Conservation (phyloP, 495 filamentous ascomycete species). For the Podospora appendiculata region DNA sequence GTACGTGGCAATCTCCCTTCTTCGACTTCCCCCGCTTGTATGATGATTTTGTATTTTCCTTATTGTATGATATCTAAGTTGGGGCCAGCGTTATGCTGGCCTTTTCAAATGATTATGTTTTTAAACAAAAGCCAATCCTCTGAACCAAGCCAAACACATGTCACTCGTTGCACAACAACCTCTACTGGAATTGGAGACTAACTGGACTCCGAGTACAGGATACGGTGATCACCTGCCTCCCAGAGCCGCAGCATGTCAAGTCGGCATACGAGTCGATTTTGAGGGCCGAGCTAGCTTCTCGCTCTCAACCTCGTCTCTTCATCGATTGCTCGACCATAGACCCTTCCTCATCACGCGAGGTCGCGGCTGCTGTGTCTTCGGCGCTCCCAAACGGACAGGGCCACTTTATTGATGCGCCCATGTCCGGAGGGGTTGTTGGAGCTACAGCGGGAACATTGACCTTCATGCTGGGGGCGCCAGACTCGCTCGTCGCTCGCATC, state of each 20-base stretch:
- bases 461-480: conserved; percentile 77
- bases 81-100: conserved; percentile 20
- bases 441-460: conserved; percentile 67
- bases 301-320: conserved; percentile 48
- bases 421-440: conserved; percentile 82
- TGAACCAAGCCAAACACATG: conserved; percentile 1
- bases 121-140: conserved; percentile 31
- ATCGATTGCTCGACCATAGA: conserved; percentile 87
- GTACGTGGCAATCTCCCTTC: conserved; percentile 44
- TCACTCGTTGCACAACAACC: background rate
- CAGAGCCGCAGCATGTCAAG: conserved; percentile 72
- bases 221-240: conserved; percentile 71
- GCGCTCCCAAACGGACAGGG: conserved; percentile 39
- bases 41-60: conserved; percentile 41
- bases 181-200: background rate
- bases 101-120: conserved; percentile 38
- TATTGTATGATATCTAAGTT: conserved; percentile 43
- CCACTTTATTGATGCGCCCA: conserved; percentile 70
- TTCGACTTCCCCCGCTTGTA: conserved; percentile 15
- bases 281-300: conserved; percentile 31
- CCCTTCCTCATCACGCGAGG: conserved; percentile 61
- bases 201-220: conserved; percentile 39
- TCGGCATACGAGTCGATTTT: conserved; percentile 62
- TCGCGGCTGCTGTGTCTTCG: conserved; percentile 53
- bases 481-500: conserved; percentile 49